These are phyloP conservation scores for Candida dubliniensis DNA, from an alignment of 1,139 yeast genomes.

Conservation along the genomic window DNA sequence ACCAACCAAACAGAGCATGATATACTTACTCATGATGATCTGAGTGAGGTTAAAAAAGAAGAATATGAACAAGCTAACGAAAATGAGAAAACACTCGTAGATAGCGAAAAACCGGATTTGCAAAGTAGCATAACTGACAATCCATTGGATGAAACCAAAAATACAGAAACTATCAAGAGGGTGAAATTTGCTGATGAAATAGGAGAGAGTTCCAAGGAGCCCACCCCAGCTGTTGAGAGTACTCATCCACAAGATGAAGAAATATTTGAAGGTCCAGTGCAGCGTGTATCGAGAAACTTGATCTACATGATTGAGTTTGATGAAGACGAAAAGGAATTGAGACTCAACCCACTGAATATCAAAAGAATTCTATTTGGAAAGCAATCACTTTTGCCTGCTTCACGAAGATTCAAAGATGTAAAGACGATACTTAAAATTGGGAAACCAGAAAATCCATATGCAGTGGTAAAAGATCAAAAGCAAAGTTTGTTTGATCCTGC, in stretches of 20 bases:
- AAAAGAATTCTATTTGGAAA: slow-evolving; percentile 58
- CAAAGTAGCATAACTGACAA: not conserved
- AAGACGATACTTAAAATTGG: slow-evolving; percentile 56
- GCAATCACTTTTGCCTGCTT: slow-evolving; percentile 53
- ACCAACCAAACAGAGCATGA: not conserved
- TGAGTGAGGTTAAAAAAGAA: not conserved
- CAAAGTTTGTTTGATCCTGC: slow-evolving; percentile 38
- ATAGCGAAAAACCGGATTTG: not conserved
- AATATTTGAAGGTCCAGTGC: slow-evolving; percentile 64
- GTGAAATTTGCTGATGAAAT: slow-evolving; percentile 35
- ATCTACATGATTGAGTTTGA: slow-evolving; percentile 51
- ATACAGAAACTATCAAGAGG: slow-evolving; percentile 14
- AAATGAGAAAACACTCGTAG: not conserved
- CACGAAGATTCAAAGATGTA: slow-evolving; percentile 53
- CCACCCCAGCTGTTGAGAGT: slow-evolving; percentile 6
- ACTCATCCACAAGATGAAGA: slow-evolving; percentile 16
- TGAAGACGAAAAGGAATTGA: slow-evolving; percentile 23
- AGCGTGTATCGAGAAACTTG: slow-evolving; percentile 52
- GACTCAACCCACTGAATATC: slow-evolving; percentile 27
- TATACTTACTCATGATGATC: not conserved
- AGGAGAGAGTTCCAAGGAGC: slow-evolving; percentile 9
- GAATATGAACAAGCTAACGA: not conserved
- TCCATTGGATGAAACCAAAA: slow-evolving; percentile 8
- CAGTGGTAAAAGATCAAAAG: slow-evolving; percentile 30
- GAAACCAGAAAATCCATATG: slow-evolving; percentile 43